These are phyloP conservation scores for Sclerotinia spermophila DNA, from an alignment of 2,329 filamentous ascomycete genomes.

Conservation along the genomic window DNA sequence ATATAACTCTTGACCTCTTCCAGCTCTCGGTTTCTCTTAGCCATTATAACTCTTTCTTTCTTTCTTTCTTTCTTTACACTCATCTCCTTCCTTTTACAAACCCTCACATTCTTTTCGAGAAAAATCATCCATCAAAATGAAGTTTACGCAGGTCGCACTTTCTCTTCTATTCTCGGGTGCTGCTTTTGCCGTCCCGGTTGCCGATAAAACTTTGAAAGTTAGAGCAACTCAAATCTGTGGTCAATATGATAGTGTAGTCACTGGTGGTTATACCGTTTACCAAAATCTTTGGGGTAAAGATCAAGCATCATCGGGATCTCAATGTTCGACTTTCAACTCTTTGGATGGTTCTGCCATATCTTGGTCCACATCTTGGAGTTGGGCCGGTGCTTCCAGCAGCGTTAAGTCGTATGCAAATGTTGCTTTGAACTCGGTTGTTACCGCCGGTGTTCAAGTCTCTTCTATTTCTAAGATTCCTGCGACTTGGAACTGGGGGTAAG, in stretches of 20 bases:
- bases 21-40: background rate
- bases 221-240: conserved; percentile 25
- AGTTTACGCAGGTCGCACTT: conserved; percentile 21
- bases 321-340: conserved; percentile 41
- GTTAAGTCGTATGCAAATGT: conserved; percentile 45
- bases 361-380: conserved; percentile 43
- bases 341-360: conserved; percentile 36
- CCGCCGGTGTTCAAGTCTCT: conserved; percentile 36
- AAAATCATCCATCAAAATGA: conserved; percentile 14
- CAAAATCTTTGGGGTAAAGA: conserved; percentile 34
- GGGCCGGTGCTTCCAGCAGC: conserved; percentile 37
- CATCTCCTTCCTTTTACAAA: background rate
- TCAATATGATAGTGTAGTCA: conserved; percentile 28
- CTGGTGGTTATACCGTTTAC: conserved; percentile 40
- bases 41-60: background rate
- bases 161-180: conserved; percentile 16
- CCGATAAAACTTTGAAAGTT: background rate
- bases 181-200: conserved; percentile 13
- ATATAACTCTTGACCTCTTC: background rate
- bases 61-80: conserved; percentile 3
- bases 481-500: conserved; percentile 41
- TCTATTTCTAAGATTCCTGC: conserved; percentile 40
- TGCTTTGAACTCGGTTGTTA: conserved; percentile 38
- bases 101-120: background rate
- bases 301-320: conserved; percentile 23